These are phyloP conservation scores for Capniomyces stellatus DNA, from an alignment of 371 early-diverging fungal genomes.

Conservation along the genomic window DNA sequence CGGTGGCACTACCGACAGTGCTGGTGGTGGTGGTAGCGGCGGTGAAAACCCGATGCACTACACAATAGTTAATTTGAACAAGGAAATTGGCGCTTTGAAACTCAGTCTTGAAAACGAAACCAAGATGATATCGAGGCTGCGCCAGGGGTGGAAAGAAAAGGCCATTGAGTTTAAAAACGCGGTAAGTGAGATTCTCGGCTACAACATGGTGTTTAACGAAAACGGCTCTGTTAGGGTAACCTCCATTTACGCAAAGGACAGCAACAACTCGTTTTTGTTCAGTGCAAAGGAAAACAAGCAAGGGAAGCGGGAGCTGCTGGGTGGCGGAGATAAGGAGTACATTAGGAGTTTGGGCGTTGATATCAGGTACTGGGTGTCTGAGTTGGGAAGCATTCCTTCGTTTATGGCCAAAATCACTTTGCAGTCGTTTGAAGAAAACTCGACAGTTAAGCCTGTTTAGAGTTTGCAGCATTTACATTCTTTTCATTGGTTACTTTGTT, in stretches of 20 bases:
- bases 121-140: conserved; percentile 43
- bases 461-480: too few species aligned
- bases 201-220: conserved; percentile 43
- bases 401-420: conserved; percentile 56
- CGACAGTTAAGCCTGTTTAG: too few species aligned
- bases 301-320: conserved; percentile 40
- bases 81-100: conserved; percentile 29
- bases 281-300: conserved; percentile 32
- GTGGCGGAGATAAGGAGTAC: conserved; percentile 37
- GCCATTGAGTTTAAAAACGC: conserved; percentile 45
- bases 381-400: conserved; percentile 49
- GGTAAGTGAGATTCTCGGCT: conserved; percentile 49
- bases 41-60: conserved; percentile 1
- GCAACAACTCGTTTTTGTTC: conserved; percentile 44
- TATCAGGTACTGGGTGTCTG: conserved; percentile 41
- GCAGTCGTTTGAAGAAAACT: conserved; percentile 31
- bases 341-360: conserved; percentile 30
- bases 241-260: conserved; percentile 33
- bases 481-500: too few species aligned
- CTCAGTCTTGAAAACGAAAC: conserved; percentile 11
- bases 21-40: conserved; percentile 5
- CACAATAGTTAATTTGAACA: conserved; percentile 31
- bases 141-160: conserved; percentile 42
- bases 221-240: conserved; percentile 51
- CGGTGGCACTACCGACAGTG: background rate